Conservation (phyloP, 768 basidiomycete species). For the Termitomyces sp. region DNA sequence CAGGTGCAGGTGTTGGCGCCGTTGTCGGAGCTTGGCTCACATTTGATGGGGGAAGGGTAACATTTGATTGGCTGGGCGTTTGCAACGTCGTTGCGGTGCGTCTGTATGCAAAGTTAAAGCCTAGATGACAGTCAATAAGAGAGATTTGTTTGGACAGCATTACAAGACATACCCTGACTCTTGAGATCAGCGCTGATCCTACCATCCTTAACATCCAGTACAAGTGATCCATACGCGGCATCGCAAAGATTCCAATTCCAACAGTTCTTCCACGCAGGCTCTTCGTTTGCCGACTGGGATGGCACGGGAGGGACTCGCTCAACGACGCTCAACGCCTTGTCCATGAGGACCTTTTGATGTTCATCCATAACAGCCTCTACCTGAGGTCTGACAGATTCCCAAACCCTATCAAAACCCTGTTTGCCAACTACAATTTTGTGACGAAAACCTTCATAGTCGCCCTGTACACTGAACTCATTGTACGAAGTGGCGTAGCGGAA, state of each 20-base stretch:
- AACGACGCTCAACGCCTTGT: slow-evolving; percentile 84
- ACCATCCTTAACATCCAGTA: slow-evolving; percentile 89
- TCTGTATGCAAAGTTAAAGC: slow-evolving; percentile 95
- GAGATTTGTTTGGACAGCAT: background rate
- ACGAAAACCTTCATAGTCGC: slow-evolving; percentile 84
- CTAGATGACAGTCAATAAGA: slow-evolving; percentile 30
- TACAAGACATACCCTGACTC: slow-evolving; percentile 66
- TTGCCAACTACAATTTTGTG: slow-evolving; percentile 75
- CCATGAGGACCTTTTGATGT: slow-evolving; percentile 78
- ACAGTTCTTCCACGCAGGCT: slow-evolving; percentile 96
- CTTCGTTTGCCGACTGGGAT: slow-evolving; percentile 60
- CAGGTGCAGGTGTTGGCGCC: slow-evolving; percentile 25
- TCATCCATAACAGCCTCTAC: slow-evolving; percentile 92
- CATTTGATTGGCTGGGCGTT: slow-evolving; percentile 55
- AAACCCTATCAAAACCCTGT: slow-evolving; percentile 86
- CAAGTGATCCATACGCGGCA: slow-evolving; percentile 84
- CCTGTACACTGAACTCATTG: slow-evolving; percentile 94
- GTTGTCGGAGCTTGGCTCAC: slow-evolving; percentile 19
- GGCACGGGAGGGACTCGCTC: slow-evolving; percentile 67
- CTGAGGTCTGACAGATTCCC: slow-evolving; percentile 88
- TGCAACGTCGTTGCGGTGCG: slow-evolving; percentile 58
- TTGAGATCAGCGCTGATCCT: slow-evolving; percentile 89
- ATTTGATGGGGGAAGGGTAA: slow-evolving; percentile 39
- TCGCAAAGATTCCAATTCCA: slow-evolving; percentile 99
- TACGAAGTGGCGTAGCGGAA: slow-evolving; percentile 96